Percentiles rank a stretch among this genome's conserved stretches.
Conservation (phyloP, 352 stramenopile species). For the Phytophthora pisi region DNA sequence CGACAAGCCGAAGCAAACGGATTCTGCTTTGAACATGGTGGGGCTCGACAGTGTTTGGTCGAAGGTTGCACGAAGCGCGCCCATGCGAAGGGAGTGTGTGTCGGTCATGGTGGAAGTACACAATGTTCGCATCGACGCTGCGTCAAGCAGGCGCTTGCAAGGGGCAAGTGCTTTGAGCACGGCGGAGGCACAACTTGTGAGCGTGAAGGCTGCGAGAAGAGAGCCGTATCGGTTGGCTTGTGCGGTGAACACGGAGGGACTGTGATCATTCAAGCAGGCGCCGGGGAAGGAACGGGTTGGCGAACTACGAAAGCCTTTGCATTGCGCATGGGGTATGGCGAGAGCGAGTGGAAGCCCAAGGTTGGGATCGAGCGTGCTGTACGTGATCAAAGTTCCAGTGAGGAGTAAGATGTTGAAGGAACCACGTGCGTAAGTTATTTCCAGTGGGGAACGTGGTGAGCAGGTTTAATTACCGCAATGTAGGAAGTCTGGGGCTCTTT, state of each 20-base stretch:
- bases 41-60: conserved; percentile 60
- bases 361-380: too few species aligned
- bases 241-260: conserved; percentile 17
- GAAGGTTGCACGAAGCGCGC: conserved; percentile 54
- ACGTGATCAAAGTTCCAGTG: neutral
- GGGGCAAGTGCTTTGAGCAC: conserved; percentile 59
- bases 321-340: conserved; percentile 41
- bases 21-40: conserved; percentile 76
- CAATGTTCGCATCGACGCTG: conserved; percentile 45
- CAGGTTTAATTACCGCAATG: too few species aligned
- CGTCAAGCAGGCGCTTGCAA: conserved; percentile 49
- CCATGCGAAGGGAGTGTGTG: conserved; percentile 62
- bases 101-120: conserved; percentile 48
- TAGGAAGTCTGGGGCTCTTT: too few species aligned
- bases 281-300: conserved; percentile 9
- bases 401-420: neutral
- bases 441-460: too few species aligned
- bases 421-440: too few species aligned
- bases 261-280: conserved; percentile 4
- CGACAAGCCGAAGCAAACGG: conserved; percentile 37
- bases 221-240: conserved; percentile 17
- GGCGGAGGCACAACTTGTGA: conserved; percentile 58
- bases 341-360: too few species aligned
- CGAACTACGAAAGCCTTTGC: conserved; percentile 44
- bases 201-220: conserved; percentile 35